phyloP scores from a whole-genome alignment of 768 basidiomycete species.

The Gelatoporia subvermispora region DNA sequence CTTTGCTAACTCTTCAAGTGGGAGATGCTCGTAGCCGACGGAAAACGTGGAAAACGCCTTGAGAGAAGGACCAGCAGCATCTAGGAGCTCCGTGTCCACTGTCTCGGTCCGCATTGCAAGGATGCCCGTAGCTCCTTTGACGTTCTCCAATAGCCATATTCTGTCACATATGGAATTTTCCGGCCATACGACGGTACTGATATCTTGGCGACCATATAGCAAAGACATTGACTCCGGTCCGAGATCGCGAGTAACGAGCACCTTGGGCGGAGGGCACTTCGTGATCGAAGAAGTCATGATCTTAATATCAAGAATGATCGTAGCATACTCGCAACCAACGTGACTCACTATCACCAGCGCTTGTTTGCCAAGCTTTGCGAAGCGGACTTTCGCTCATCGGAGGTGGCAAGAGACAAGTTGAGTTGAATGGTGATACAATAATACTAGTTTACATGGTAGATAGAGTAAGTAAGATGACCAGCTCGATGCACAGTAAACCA shows the following conservation, averaged over 20 bases:
- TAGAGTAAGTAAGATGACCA: no score
- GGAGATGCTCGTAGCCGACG: conserved; percentile 89
- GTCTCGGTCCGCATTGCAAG: conserved; percentile 66
- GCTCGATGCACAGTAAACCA: no score
- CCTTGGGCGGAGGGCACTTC: no score
- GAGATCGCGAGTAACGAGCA: conserved; percentile 57
- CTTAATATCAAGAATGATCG: no score
- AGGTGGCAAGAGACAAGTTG: no score
- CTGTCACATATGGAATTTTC: conserved; percentile 48
- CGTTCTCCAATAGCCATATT: conserved; percentile 70
- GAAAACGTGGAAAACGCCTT: conserved; percentile 91
- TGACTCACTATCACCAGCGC: no score
- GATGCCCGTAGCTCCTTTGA: conserved; percentile 55
- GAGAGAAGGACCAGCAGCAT: conserved; percentile 72
- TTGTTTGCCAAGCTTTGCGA: no score
- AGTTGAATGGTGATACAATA: no score
- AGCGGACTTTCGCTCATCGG: no score
- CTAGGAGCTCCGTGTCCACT: conserved; percentile 70
- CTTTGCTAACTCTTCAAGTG: conserved; percentile 51
- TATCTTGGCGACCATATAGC: conserved; percentile 41
- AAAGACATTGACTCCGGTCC: conserved; percentile 65
- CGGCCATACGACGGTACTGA: conserved; percentile 53
- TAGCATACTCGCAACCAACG: no score
- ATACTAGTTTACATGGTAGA: no score
- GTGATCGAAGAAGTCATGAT: no score